A percentile compares a stretch with the other conserved stretches of the same genome.
Conservation (phyloP, 768 basidiomycete genomes). For the Floccularia luteovirens region DNA sequence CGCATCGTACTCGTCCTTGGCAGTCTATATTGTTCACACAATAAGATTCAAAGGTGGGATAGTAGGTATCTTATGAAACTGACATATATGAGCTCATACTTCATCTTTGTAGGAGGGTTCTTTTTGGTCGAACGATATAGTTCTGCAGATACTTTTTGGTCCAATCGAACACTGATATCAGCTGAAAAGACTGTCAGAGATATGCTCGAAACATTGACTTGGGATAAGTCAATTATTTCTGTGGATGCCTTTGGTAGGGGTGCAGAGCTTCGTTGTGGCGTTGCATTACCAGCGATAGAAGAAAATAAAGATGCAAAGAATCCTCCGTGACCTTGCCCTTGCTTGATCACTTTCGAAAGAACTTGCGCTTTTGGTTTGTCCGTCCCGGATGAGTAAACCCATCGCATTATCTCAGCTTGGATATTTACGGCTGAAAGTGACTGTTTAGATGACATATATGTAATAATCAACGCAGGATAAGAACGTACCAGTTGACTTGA, state of each 20-base stretch:
- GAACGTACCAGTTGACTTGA: conserved; percentile 57
- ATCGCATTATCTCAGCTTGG: conserved; percentile 73
- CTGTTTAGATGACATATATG: conserved; percentile 34
- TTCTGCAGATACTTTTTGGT: conserved; percentile 62
- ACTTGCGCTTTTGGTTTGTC: conserved; percentile 31
- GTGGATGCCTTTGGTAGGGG: conserved; percentile 22
- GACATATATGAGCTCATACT: conserved; percentile 82
- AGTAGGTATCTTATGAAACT: conserved; percentile 1
- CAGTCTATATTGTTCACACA: conserved; percentile 44
- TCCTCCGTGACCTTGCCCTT: conserved; percentile 21
- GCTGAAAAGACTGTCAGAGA: conserved; percentile 60
- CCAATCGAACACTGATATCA: conserved; percentile 54
- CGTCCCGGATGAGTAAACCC: conserved; percentile 62
- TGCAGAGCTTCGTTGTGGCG: conserved; percentile 26
- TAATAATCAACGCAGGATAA: conserved; percentile 1
- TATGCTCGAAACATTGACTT: conserved; percentile 45
- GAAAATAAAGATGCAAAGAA: conserved; percentile 46
- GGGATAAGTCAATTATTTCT: conserved; percentile 24
- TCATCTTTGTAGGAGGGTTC: conserved; percentile 70
- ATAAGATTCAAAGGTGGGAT: conserved; percentile 2
- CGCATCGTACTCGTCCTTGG: conserved; percentile 72
- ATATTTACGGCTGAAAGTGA: too few relatives aligned
- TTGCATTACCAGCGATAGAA: conserved; percentile 24
- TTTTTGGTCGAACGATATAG: conserved; percentile 93
- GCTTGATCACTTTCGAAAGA: conserved; percentile 21